Evolutionary conservation across 768 basidiomycete species (phyloP).

Genomic region (Imleria badia): DNA sequence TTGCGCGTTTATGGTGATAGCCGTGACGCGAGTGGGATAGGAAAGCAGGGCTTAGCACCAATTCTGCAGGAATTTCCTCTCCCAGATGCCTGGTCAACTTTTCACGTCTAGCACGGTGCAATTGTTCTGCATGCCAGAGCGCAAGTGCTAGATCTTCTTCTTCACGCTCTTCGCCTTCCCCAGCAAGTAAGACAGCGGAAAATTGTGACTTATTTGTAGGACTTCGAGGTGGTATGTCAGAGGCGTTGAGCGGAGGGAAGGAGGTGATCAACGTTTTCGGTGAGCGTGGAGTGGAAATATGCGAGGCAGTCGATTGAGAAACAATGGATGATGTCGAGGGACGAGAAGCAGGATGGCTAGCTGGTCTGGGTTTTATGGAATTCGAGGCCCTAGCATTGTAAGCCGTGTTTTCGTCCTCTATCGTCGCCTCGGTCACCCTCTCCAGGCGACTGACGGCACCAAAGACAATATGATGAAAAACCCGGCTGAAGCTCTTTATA

Average conservation of each 20-base stretch:
- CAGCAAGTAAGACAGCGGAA: conserved; percentile 12
- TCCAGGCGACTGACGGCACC: neutral
- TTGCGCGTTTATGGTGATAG: conserved; percentile 13
- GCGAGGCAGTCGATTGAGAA: conserved; percentile 2
- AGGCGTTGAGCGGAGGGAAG: conserved; percentile 10
- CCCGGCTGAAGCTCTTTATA: conserved; percentile 42
- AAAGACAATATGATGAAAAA: conserved; percentile 39
- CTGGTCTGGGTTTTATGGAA: neutral
- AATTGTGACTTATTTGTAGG: conserved; percentile 11
- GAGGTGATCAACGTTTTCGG: conserved; percentile 7
- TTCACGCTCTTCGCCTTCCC: conserved; percentile 1
- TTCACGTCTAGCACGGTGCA: conserved; percentile 32
- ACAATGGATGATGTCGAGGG: neutral
- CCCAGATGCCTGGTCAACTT: conserved; percentile 40
- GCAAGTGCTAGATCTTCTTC: conserved; percentile 5
- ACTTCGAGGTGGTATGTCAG: conserved; percentile 11
- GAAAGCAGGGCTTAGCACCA: conserved; percentile 22
- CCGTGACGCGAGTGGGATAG: neutral
- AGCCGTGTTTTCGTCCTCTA: neutral
- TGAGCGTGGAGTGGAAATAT: neutral
- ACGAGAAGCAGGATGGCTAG: neutral
- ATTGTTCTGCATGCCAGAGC: conserved; percentile 19
- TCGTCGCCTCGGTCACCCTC: neutral
- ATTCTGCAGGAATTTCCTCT: conserved; percentile 38
- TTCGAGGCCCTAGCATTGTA: neutral